Percentiles rank a stretch among this genome's conserved stretches.
These are phyloP conservation scores for Trichoderma harzianum DNA, from an alignment of 2,329 filamentous ascomycete genomes.

Conservation along the genomic window DNA sequence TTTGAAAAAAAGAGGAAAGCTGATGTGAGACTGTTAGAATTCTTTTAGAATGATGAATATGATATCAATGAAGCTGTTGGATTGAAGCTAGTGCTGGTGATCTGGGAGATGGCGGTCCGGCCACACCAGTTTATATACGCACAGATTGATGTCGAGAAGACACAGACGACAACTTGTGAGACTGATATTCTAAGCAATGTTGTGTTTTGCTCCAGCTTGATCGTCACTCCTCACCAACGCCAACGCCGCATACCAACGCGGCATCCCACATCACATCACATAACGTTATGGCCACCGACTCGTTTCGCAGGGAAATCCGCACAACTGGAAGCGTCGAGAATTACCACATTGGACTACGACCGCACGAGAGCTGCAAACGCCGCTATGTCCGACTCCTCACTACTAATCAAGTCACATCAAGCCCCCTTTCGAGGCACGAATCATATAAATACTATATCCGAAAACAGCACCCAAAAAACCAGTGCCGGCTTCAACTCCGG, in stretches of 20 bases:
- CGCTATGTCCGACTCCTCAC: constrained; percentile 2
- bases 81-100: neutral
- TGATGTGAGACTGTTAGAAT: neutral
- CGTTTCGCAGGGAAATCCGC: neutral
- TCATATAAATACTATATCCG: neutral
- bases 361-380: neutral
- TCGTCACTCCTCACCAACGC: neutral
- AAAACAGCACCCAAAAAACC: neutral
- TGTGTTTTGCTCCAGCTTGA: neutral
- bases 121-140: neutral
- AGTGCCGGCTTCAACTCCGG: neutral
- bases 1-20: neutral
- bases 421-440: neutral
- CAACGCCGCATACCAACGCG: neutral
- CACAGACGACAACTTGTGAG: neutral
- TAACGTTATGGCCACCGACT: neutral
- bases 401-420: neutral
- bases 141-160: neutral
- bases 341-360: neutral
- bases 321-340: neutral
- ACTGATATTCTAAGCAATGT: neutral
- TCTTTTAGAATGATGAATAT: neutral
- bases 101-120: neutral
- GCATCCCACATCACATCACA: neutral
- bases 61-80: neutral